A percentile compares a stretch with the other conserved stretches of the same genome.
Evolutionary conservation across 441 rosid species (phyloP).

Genomic region (Pelargonium australe): DNA sequence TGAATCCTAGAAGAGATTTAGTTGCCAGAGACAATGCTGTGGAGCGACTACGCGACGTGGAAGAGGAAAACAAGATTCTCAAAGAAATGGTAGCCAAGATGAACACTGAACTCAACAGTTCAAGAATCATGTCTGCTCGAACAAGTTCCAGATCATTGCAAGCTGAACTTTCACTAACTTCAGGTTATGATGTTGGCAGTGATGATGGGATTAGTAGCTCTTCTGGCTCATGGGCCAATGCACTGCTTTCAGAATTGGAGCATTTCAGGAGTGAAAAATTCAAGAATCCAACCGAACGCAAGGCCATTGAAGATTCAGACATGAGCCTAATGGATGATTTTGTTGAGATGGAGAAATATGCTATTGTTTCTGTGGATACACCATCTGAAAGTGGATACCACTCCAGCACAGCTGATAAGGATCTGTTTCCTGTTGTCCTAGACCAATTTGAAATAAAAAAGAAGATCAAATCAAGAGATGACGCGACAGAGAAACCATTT

Average conservation of each 20-base stretch:
- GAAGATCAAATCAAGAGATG: slow-evolving; percentile 27
- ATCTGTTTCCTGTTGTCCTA: slow-evolving; percentile 25
- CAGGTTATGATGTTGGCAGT: slow-evolving; percentile 48
- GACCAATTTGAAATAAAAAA: slow-evolving; percentile 22
- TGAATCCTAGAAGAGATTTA: slow-evolving; percentile 39
- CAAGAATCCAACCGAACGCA: slow-evolving; percentile 28
- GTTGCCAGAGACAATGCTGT: slow-evolving; percentile 32
- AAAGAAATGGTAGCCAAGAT: slow-evolving; percentile 46
- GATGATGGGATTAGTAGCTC: slow-evolving; percentile 50
- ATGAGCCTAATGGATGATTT: slow-evolving; percentile 74
- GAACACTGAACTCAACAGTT: slow-evolving; percentile 64
- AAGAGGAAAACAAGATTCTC: slow-evolving; percentile 79
- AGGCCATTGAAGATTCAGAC: slow-evolving; percentile 49
- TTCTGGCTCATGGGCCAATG: slow-evolving; percentile 67
- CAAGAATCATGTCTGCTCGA: slow-evolving; percentile 50
- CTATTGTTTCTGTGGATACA: slow-evolving; percentile 46
- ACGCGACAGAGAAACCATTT: slow-evolving; percentile 28
- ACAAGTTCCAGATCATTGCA: slow-evolving; percentile 49
- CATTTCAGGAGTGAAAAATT: slow-evolving; percentile 49
- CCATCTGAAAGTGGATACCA: slow-evolving; percentile 31
- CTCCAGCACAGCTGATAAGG: slow-evolving; percentile 23
- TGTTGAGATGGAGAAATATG: slow-evolving; percentile 81
- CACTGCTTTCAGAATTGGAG: slow-evolving; percentile 65
- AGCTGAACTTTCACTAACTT: slow-evolving; percentile 34
- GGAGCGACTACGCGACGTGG: slow-evolving; percentile 52